Base-by-base conservation (phyloP, 228 moss, liverwort and hornwort genomes). In the Sphagnum magellanicum region DNA sequence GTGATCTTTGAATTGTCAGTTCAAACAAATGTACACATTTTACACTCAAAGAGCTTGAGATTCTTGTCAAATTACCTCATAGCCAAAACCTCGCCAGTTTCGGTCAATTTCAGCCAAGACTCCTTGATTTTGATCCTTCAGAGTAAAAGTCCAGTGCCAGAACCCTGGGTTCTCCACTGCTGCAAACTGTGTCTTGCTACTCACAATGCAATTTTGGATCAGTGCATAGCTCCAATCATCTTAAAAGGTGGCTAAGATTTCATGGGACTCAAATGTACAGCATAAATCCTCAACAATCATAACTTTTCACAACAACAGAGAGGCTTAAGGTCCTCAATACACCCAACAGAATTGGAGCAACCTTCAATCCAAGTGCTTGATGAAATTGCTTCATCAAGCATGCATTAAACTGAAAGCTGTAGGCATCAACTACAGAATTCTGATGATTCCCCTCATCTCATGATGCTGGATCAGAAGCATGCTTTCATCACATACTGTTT, bases 1-100 rank as follows among this genome's bases (percentile, higher is more conserved):
- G 55, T 8, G 55, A 55, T 55, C 55, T 55, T 8, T 55, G 12
- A 55, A 12, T 55, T 55, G 55, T 12, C 12, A 55, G 53, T 55
- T 55, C 53, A 32, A 32, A 32, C 32, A 32, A 32, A 32, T 32
- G 32, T 32, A 32, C 32, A 32, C 1, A 32, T 32, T 32, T 32
- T 32, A 32, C 32, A 32, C 32, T 32, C 53, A 55, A 7, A 55
- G 12, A 7, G 53, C 53, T 55, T 55, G 1, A 55, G 9, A 7
- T 55, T 55, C 53, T 50, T 48, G 16, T n/a, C 12, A 52, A 63
- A 77, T 74, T 72, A 94, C 94, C 94, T 96, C 96, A 76, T 82
- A 96, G 50, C 96, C 96, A 75, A 93, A 96, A 62, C 96, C 96
- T 72, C 96, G 85, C 96, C 96, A 96, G 70, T 87, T 89, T 49